phyloP scores from a whole-genome alignment of 2,329 filamentous ascomycete species.

The Aspergillus proliferans region DNA sequence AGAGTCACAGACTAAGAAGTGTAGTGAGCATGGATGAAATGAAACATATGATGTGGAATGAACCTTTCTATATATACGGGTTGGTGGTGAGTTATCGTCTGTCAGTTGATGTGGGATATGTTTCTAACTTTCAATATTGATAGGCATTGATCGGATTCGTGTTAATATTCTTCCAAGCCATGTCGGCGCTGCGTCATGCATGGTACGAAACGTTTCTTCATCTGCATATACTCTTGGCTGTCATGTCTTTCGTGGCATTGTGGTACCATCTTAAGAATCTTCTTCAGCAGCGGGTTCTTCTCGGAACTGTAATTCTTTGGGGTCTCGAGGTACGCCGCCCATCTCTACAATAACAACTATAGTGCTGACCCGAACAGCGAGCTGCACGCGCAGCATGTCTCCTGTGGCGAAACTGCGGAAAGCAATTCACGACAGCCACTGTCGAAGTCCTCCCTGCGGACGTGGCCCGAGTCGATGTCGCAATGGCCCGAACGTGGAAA shows the following conservation, averaged over 20 bases:
- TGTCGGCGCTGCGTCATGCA: constrained; percentile 37
- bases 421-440: constrained; percentile 43
- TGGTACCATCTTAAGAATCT: constrained; percentile 30
- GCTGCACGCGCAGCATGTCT: constrained; percentile 42
- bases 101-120: constrained; percentile 45
- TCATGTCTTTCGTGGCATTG: constrained; percentile 34
- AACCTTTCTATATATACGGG: constrained; percentile 24
- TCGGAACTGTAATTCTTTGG: constrained; percentile 28
- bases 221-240: constrained; percentile 34
- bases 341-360: too few species aligned
- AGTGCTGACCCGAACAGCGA: constrained; percentile 26
- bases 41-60: constrained; percentile 20
- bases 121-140: background rate
- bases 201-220: constrained; percentile 42
- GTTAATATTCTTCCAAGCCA: constrained; percentile 34
- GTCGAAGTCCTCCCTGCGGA: constrained; percentile 52
- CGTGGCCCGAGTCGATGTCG: constrained; percentile 43
- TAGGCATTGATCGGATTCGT: constrained; percentile 37
- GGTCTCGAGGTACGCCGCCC: constrained; percentile 24
- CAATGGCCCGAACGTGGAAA: constrained; percentile 24
- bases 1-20: background rate
- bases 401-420: constrained; percentile 47
- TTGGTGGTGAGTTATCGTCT: constrained; percentile 41
- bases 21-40: constrained; percentile 47
- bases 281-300: constrained; percentile 23